Percentiles rank a stretch among this genome's conserved stretches.
Evolutionary conservation across 2,329 filamentous ascomycete species (phyloP).

Genomic region (Botrytis fragariae): DNA sequence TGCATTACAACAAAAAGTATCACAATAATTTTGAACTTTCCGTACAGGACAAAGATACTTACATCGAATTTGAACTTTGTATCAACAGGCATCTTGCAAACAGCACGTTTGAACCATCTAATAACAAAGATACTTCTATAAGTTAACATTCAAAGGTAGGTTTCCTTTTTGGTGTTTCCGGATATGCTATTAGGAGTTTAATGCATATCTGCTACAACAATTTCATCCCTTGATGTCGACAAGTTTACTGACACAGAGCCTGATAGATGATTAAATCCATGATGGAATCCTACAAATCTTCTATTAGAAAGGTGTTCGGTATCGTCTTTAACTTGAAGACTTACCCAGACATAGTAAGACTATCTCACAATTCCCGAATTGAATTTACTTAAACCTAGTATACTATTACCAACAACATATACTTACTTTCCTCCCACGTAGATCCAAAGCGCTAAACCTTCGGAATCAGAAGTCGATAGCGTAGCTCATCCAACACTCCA

Average conservation of each 20-base stretch:
- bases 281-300: neutral
- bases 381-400: fast-evolving
- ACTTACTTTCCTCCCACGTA: neutral
- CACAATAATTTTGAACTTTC: neutral
- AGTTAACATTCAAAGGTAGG: neutral
- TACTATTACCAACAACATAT: neutral
- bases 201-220: neutral
- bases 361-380: neutral
- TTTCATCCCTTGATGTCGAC: neutral
- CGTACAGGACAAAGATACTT: neutral
- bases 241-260: neutral
- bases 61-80: neutral
- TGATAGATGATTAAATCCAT: neutral
- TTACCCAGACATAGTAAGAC: neutral
- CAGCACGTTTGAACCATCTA: neutral
- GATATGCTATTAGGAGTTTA: neutral
- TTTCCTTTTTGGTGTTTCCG: neutral
- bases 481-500: too few species aligned
- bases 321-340: neutral
- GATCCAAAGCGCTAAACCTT: neutral
- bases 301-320: neutral
- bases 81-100: neutral
- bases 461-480: neutral
- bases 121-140: neutral
- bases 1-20: neutral